Conservation (phyloP, 179 eudicot species). For the Beta macrorhiza region DNA sequence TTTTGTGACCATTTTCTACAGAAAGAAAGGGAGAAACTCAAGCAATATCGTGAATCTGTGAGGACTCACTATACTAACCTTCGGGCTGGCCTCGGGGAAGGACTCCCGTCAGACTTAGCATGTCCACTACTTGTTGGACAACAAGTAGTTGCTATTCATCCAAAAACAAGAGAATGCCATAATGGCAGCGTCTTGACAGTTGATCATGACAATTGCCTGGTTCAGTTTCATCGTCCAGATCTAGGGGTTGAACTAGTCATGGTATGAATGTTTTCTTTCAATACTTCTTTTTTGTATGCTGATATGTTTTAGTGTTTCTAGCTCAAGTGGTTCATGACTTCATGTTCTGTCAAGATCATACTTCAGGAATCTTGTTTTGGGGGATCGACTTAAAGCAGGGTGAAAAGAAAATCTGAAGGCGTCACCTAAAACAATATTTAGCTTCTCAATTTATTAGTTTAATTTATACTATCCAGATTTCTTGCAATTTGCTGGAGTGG, state of each 20-base stretch:
- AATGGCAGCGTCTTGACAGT: constrained; percentile 83
- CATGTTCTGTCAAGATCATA: background rate
- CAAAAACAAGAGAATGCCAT: constrained; percentile 83
- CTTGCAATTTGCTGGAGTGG: background rate
- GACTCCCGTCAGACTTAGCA: constrained; percentile 85
- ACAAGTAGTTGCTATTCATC: constrained; percentile 84
- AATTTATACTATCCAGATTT: background rate
- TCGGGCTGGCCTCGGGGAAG: constrained; percentile 76
- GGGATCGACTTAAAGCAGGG: background rate
- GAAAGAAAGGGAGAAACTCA: constrained; percentile 85
- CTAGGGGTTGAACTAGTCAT: constrained; percentile 83
- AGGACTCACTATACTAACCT: constrained; percentile 75
- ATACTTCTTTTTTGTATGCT: background rate
- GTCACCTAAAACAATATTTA: background rate
- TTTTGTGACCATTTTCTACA: constrained; percentile 75
- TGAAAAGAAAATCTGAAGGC: background rate
- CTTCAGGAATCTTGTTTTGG: background rate
- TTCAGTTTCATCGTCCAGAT: constrained; percentile 86
- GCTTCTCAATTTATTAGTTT: background rate
- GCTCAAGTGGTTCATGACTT: background rate
- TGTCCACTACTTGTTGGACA: constrained; percentile 88
- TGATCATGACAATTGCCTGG: constrained; percentile 64
- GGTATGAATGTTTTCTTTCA: constrained; percentile 65
- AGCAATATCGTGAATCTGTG: constrained; percentile 87
- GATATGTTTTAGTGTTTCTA: background rate